A percentile compares a stretch with the other conserved stretches of the same genome.
Conservation (phyloP, 345 rosid species). For the Kernera saxatilis region DNA sequence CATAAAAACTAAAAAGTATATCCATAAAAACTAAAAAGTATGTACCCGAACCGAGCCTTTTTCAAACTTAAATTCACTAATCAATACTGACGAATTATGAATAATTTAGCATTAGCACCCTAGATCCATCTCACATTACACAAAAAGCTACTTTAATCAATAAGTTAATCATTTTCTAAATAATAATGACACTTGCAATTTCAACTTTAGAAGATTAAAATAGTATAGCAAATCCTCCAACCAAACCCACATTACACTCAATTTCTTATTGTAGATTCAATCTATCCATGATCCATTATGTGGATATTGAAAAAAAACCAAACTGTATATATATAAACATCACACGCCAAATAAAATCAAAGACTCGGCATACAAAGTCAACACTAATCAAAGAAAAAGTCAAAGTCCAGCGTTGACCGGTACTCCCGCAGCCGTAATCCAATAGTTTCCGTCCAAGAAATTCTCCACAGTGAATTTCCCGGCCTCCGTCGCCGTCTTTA, state of each 20-base stretch:
- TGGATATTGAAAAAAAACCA: not conserved
- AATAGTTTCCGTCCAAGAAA: constrained; percentile 55
- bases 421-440: constrained; percentile 76
- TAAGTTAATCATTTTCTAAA: not conserved
- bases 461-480: constrained; percentile 61
- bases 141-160: not conserved
- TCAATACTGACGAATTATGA: not conserved
- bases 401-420: constrained; percentile 57
- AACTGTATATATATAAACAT: constrained; percentile 6
- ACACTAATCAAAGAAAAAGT: not conserved
- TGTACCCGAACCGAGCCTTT: too few relatives aligned
- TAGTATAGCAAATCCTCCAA: not conserved
- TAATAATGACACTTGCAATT: not conserved
- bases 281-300: not conserved
- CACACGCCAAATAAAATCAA: constrained; percentile 5
- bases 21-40: too few relatives aligned
- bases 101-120: not conserved
- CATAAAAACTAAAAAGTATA: too few relatives aligned
- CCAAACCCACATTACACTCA: not conserved
- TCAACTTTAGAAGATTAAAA: not conserved
- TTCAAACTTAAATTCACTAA: not conserved
- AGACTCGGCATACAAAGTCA: not conserved
- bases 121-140: not conserved
- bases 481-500: constrained; percentile 43
- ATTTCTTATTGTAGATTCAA: constrained; percentile 4